Conservation (phyloP, 805 yeast genomes). For the Starmerella kuoi region DNA sequence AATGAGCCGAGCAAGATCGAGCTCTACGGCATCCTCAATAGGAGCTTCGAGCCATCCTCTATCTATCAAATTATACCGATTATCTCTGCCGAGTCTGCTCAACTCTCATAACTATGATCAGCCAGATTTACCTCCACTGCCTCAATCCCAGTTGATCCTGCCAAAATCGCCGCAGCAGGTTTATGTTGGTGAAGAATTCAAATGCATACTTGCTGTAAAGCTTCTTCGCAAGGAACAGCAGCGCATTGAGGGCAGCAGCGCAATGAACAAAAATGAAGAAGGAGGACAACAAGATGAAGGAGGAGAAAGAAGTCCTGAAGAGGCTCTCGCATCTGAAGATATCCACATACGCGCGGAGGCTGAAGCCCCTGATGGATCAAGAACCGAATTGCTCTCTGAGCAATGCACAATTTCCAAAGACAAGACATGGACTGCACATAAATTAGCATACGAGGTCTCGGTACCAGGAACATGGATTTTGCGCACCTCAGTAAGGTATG, state of each 20-base stretch:
- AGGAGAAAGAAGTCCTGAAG: background rate
- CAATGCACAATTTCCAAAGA: background rate
- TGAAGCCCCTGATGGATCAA: slow-evolving; percentile 7
- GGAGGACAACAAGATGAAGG: background rate
- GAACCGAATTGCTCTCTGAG: background rate
- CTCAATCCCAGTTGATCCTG: slow-evolving; percentile 19
- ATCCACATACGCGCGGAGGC: slow-evolving; percentile 2
- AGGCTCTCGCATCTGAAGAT: background rate
- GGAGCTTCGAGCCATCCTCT: slow-evolving; percentile 8
- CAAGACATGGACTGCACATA: background rate
- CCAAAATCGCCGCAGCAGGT: slow-evolving; percentile 25
- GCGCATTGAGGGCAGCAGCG: background rate
- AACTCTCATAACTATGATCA: slow-evolving; percentile 14
- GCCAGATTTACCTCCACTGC: slow-evolving; percentile 19
- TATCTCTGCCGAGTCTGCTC: slow-evolving; percentile 25
- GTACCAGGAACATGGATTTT: slow-evolving; percentile 25
- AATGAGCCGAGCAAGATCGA: background rate
- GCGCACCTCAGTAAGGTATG: slow-evolving; percentile 21
- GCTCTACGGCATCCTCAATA: background rate
- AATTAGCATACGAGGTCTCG: slow-evolving; percentile 20
- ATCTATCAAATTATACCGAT: slow-evolving; percentile 24
- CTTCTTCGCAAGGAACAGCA: background rate
- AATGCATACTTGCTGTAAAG: slow-evolving; percentile 20
- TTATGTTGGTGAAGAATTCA: slow-evolving; percentile 28
- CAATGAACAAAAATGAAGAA: background rate